Evolutionary conservation across 768 basidiomycete species (phyloP), one percentile per base, ranked within the genome.

Genomic region (Phlegmacium glaucopus): DNA sequence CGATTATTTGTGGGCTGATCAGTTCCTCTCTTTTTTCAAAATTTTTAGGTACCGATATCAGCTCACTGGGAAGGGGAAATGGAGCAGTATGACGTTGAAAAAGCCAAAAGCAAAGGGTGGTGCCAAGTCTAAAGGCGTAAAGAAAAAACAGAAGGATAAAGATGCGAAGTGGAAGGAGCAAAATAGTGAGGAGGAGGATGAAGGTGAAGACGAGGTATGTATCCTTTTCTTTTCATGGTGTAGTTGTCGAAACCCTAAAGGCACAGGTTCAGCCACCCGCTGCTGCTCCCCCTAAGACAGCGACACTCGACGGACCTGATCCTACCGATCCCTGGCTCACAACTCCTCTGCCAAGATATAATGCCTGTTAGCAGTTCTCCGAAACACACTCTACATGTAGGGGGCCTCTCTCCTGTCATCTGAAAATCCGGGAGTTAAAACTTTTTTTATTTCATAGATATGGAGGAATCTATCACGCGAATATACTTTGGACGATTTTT

Each of bases 401-500:
- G 15, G 88, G 9, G 34, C n/a, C n/a, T n/a, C 11, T 12, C 4
- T 17, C 26, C 34, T 29, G 15, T 36, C 6, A 30, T 34, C 11
- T n/a, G 34, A 9, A n/a, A n/a, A n/a, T n/a, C n/a, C n/a, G n/a
- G n/a, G n/a, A n/a, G 12, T 29, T 8, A 4, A 39, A 5, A 9
- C n/a, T n/a, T 6, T 38, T 29, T 10, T 26, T 4, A 11, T 53
- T 35, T 27, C 27, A 3, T 49, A 89, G 90, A 46, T 94, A 94
- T 57, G 91, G 93, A 9, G 92, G 93, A 0, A 94, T 94, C 13
- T 87, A 82, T 75, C 86, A 10, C 78, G 81, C 17, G 93, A 96
- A 64, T 93, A 88, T 54, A 94, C 92, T 0, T 71, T 96, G 6
- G 91, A 94, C 59, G 94, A 95, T 57, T 96, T 94, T 58, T 73